Evolutionary conservation across 2,329 filamentous ascomycete genomes (phyloP), one percentile per base, ranked within the genome.

Genomic region (Knufia petricola): DNA sequence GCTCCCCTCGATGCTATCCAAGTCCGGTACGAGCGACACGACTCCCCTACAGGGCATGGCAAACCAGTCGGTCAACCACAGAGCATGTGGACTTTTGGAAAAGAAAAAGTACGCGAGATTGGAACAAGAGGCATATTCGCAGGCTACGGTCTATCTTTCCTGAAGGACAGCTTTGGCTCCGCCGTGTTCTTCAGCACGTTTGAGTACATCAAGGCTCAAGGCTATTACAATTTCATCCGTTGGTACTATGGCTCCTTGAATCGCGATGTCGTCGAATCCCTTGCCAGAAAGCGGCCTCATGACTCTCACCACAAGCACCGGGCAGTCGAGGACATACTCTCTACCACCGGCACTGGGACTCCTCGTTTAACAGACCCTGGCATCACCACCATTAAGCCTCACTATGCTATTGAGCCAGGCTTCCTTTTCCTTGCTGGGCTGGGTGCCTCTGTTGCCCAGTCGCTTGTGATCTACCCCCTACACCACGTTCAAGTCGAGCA

Each of bases 1-100:
- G 79, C 79, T 1, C 79, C 79, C 12, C 67, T 82, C 4, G 79
- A 83, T 60, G 79, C 79, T 3, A 66, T 82, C 1, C 77, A 81
- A 54, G 73, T 79, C 24, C 76, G 79, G 28, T 77, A 82, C 58
- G 74, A 74, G 52, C 75, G 76, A 26, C 69, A 69, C 50, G 78
- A 81, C n/a, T 49, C 47, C 19, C 21, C 50, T 20, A 40, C 37
- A 21, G 55, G 56, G 17, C 52, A 73, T 79, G 34, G 34, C 3
- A 34, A 21, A 55, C 65, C 78, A n/a, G 68, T 75, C 41, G 75
- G 76, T 12, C 74, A 73, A 50, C 26, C 37, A 15, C 73, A 71
- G 43, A 79, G 69, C 56, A 79, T 81, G 73, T 82, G 78, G 79
- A 73, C 79, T 50, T 82, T 82, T 58, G 74, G 73, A 2, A 65